Evolutionary conservation across 2,329 filamentous ascomycete genomes (phyloP).

Genomic region (Neoarthrinium moseri): DNA sequence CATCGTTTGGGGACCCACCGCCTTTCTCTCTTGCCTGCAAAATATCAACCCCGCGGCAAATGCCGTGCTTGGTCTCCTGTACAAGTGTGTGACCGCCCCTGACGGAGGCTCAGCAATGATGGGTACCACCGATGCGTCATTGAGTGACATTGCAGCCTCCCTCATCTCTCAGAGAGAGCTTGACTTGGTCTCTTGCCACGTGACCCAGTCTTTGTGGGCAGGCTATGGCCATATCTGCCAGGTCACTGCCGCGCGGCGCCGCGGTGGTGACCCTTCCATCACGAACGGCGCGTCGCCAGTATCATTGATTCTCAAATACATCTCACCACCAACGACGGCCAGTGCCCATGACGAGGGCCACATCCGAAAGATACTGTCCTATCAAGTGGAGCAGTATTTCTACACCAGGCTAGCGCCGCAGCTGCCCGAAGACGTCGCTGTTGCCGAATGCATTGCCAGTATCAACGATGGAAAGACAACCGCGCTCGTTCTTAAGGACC

Average conservation of each 20-base stretch:
- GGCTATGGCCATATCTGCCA: slow-evolving; percentile 57
- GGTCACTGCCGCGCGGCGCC: slow-evolving; percentile 37
- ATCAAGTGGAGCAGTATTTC: slow-evolving; percentile 66
- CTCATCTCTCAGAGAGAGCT: slow-evolving; percentile 20
- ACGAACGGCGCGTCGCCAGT: slow-evolving; percentile 21
- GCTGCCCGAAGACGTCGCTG: slow-evolving; percentile 39
- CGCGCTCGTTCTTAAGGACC: slow-evolving; percentile 16
- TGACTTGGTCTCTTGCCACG: slow-evolving; percentile 35
- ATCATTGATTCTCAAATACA: slow-evolving; percentile 57
- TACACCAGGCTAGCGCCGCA: slow-evolving; percentile 55
- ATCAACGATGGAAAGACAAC: slow-evolving; percentile 21
- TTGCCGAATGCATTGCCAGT: slow-evolving; percentile 47
- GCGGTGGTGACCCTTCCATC: slow-evolving; percentile 9
- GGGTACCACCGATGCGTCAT: background rate
- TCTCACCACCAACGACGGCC: slow-evolving; percentile 45
- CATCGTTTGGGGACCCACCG: background rate
- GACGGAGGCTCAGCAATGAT: no score
- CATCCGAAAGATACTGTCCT: slow-evolving; percentile 64
- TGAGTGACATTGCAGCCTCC: slow-evolving; percentile 6
- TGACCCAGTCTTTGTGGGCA: slow-evolving; percentile 47
- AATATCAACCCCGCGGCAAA: no score
- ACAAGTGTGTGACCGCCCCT: no score
- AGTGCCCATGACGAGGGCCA: slow-evolving; percentile 56
- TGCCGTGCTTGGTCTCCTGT: no score
- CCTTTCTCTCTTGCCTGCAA: no score